These are phyloP conservation scores for Diaporthe sp. DNA, from an alignment of 2,329 filamentous ascomycete genomes.

Conservation along the genomic window DNA sequence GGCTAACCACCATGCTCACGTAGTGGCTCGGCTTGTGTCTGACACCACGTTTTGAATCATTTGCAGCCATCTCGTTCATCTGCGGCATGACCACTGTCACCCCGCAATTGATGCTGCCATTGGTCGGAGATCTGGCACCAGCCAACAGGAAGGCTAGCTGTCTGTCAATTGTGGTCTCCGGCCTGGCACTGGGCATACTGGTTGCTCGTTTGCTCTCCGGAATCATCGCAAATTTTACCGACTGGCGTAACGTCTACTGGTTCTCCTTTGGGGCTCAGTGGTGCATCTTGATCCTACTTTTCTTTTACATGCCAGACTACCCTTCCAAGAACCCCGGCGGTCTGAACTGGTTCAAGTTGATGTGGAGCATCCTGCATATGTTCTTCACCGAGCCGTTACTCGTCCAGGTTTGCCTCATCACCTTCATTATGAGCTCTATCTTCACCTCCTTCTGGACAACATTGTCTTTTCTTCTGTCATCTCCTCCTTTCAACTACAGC, in stretches of 20 bases:
- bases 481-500: slow-evolving; percentile 75
- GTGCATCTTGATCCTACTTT: slow-evolving; percentile 74
- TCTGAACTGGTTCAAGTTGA: slow-evolving; percentile 73
- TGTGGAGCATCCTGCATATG: slow-evolving; percentile 75
- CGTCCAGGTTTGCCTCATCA: slow-evolving; percentile 76
- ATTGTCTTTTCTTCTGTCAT: slow-evolving; percentile 82
- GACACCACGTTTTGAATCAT: slow-evolving; percentile 73
- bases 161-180: slow-evolving; percentile 80
- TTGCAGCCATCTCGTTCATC: slow-evolving; percentile 79
- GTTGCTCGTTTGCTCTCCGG: slow-evolving; percentile 82
- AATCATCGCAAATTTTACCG: slow-evolving; percentile 78
- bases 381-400: slow-evolving; percentile 75
- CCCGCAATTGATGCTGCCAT: slow-evolving; percentile 82
- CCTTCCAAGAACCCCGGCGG: slow-evolving; percentile 77
- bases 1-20: background rate
- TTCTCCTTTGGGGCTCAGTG: slow-evolving; percentile 79
- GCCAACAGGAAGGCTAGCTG: slow-evolving; percentile 75
- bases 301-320: slow-evolving; percentile 84
- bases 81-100: slow-evolving; percentile 85
- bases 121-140: slow-evolving; percentile 84
- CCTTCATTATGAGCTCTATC: slow-evolving; percentile 68
- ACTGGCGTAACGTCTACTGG: slow-evolving; percentile 86
- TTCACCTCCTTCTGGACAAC: slow-evolving; percentile 73
- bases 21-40: slow-evolving; percentile 79
- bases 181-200: slow-evolving; percentile 80